Evolutionary conservation across 2,329 filamentous ascomycete genomes (phyloP).

Genomic region (Immersiporthe knoxdaviesiana): DNA sequence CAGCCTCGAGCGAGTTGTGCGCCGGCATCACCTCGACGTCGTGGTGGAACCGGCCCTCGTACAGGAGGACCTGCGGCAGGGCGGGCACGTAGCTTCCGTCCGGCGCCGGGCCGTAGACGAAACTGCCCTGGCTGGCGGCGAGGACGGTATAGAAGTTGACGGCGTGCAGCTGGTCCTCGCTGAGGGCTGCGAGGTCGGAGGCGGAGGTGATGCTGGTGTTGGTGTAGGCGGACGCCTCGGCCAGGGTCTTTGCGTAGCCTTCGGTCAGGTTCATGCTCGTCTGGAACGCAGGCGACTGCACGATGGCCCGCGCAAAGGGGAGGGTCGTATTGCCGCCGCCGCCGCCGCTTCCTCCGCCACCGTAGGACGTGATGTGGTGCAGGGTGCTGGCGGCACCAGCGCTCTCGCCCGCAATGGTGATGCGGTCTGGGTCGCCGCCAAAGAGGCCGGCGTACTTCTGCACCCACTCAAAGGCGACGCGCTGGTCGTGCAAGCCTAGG

Average conservation of each 20-base stretch:
- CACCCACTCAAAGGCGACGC: conserved; percentile 48
- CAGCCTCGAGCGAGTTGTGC: conserved; percentile 53
- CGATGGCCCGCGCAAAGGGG: conserved; percentile 43
- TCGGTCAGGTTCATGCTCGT: conserved; percentile 41
- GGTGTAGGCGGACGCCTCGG: conserved; percentile 29
- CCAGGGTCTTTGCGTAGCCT: conserved; percentile 33
- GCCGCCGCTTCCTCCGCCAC: conserved; percentile 35
- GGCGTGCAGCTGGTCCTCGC: conserved; percentile 31
- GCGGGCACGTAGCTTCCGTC: conserved; percentile 38
- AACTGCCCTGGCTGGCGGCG: conserved; percentile 34
- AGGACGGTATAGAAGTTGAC: conserved; percentile 35
- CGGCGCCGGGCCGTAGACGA: conserved; percentile 38
- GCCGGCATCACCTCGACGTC: conserved; percentile 49
- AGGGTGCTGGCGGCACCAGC: conserved; percentile 53
- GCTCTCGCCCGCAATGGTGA: conserved; percentile 49
- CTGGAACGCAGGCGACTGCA: conserved; percentile 43
- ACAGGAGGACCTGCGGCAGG: conserved; percentile 36
- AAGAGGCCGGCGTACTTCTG: conserved; percentile 45
- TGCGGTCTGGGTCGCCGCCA: conserved; percentile 46
- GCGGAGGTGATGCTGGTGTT: conserved; percentile 36
- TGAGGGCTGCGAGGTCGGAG: conserved; percentile 36
- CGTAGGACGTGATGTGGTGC: conserved; percentile 51
- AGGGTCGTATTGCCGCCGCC: conserved; percentile 40
- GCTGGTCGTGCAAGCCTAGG: conserved; percentile 44
- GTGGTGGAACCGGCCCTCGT: conserved; percentile 37